Evolutionary conservation across 164 flowering plant genomes (phyloP), one percentile per base, ranked within the genome.

Genomic region (Paratinospora sagittata): DNA sequence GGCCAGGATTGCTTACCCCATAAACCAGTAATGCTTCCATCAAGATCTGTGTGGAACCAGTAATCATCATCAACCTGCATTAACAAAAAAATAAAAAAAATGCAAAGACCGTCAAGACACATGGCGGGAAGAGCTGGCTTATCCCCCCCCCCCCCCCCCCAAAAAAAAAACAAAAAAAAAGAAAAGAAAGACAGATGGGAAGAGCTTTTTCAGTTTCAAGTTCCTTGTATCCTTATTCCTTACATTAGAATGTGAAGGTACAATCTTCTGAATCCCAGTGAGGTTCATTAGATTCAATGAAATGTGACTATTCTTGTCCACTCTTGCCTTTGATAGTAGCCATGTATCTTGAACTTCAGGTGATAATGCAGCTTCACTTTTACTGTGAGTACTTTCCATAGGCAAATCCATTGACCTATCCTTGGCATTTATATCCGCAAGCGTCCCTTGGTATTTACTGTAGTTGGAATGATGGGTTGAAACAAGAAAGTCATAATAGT

Each of bases 11-110:
- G 61, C 73, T 65, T 37, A 67, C 71, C 82, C 91, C 91, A 90
- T 73, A 90, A 74, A 71, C 85, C 85, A 5, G 87, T 75, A 47
- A 82, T 64, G 86, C 89, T 81, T 70, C 84, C 84, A 49, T 78
- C 82, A 34, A 69, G 73, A 68, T 87, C 86, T 57, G 90, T 82
- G 24, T 26, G 74, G 64, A 90, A 81, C 91, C 96, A 90, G 70
- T 90, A 90, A 69, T 90, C 96, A 70, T 85, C 84, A 27, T 81
- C 85, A 45, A 74, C 72, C 92, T 87, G 88, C 34, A 30, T 30
- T 30, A 30, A 30, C 34, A 30, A 30, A 30, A 30, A 30, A 30
- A 30, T 1, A 30, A 80, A 77, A 64, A 8, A 37, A 73, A 62
- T 47, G 33, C 23, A 19, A 65, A 65, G 37, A 68, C 27, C 65